Conservation (phyloP, 2,329 filamentous ascomycete genomes). For the Sporothrix phasma region DNA sequence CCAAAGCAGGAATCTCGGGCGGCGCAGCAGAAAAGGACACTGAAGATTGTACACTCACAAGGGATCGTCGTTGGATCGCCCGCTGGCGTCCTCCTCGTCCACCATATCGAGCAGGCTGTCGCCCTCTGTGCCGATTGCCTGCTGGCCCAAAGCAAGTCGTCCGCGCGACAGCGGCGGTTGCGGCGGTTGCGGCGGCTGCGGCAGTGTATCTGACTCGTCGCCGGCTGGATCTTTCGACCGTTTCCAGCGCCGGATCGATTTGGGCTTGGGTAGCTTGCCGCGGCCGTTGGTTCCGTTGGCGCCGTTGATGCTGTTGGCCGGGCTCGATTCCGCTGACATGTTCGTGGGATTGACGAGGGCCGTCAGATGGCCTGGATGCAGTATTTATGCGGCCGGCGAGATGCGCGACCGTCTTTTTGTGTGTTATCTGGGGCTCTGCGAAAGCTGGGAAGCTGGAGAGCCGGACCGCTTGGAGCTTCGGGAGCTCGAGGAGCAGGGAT, state of each 20-base stretch:
- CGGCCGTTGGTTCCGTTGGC: not conserved
- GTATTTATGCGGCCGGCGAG: not conserved
- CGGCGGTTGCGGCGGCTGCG: not conserved
- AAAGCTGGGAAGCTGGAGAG: not conserved
- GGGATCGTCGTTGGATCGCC: constrained; percentile 4
- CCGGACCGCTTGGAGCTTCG: not conserved
- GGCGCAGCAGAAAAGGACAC: not conserved
- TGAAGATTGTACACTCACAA: constrained; percentile 1
- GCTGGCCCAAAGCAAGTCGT: not conserved
- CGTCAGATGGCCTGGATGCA: not conserved
- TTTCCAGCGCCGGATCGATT: constrained; percentile 4
- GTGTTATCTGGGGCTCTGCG: not conserved
- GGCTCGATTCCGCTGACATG: not conserved
- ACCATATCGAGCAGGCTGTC: constrained; percentile 10
- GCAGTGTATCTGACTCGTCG: not conserved
- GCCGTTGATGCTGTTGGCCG: constrained; percentile 4
- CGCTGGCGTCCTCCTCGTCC: not conserved
- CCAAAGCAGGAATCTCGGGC: no score
- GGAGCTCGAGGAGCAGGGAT: not conserved
- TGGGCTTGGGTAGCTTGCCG: not conserved
- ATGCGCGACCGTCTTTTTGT: not conserved
- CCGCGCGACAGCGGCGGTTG: not conserved
- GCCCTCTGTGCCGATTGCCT: not conserved
- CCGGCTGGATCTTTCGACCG: not conserved
- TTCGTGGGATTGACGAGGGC: not conserved